Evolutionary conservation across 2,329 filamentous ascomycete species (phyloP).

Genomic region (Clarireedia sp.): DNA sequence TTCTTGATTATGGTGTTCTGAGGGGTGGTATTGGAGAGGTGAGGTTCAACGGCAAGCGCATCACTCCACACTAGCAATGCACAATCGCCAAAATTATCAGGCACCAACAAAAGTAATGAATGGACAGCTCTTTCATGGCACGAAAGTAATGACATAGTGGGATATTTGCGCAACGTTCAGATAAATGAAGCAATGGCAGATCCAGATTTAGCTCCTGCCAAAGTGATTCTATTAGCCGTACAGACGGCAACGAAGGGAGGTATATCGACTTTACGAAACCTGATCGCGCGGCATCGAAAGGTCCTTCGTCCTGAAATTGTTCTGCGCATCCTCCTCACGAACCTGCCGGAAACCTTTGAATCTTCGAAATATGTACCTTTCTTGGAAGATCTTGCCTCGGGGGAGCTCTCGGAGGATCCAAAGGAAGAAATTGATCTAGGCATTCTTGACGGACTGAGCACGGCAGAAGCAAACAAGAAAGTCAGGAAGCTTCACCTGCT

Average conservation of each 20-base stretch:
- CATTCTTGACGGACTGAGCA: conserved; percentile 48
- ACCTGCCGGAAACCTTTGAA: conserved; percentile 63
- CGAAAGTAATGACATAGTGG: background rate
- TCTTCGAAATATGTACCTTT: conserved; percentile 56
- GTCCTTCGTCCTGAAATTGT: conserved; percentile 57
- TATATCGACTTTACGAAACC: conserved; percentile 50
- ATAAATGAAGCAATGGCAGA: conserved; percentile 24
- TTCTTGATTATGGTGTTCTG: conserved; percentile 18
- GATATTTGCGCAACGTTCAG: conserved; percentile 9
- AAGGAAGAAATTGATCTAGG: conserved; percentile 44
- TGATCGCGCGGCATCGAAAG: conserved; percentile 48
- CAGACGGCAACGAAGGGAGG: conserved; percentile 61
- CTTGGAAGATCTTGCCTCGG: conserved; percentile 43
- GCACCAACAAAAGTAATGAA: conserved; percentile 12
- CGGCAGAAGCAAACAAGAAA: conserved; percentile 56
- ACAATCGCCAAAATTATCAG: background rate
- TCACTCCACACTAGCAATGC: background rate
- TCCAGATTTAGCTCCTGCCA: conserved; percentile 50
- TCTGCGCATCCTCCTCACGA: conserved; percentile 67
- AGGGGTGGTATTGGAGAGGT: conserved; percentile 15
- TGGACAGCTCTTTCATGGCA: background rate
- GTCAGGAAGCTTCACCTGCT: conserved; percentile 56
- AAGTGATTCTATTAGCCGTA: conserved; percentile 65
- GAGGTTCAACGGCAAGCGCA: conserved; percentile 15
- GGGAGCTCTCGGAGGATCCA: conserved; percentile 25